Evolutionary conservation across 768 basidiomycete species (phyloP), one percentile per base, ranked within the genome.

Genomic region (Tulasnella sp.): DNA sequence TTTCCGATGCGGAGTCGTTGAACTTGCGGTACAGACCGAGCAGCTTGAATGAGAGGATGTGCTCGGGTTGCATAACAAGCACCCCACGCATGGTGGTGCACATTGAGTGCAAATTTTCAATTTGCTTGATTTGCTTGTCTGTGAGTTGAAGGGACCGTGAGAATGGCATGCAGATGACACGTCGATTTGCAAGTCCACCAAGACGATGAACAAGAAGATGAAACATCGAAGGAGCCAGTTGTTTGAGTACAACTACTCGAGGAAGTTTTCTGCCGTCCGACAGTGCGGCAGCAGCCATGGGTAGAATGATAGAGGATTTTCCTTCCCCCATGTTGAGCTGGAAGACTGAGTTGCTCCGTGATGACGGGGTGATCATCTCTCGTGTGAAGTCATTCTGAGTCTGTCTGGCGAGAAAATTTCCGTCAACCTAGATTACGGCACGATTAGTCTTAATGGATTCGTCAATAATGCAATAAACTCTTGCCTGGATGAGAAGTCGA

Each of bases 241-340:
- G 61, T 48, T 75, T 76, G 16, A 74, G 64, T 20, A 73, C 69
- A 4, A 78, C 62, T 32, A 78, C 67, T 9, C 76, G 69, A 34
- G 69, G 69, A 1, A 77, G 61, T 28, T 63, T 67, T 2, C 63
- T 13, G 0, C 71, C 67, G 55, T 77, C 63, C 0, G 76, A 70
- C 12, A 77, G 64, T 3, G 58, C 57, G 3, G 66, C 56, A 0
- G 64, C 62, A 1, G 67, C 60, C 25, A 76, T 61, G 0, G 76
- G 76, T 2, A 75, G 65, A 19, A 77, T 78, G 4, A 74, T 72
- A 3, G 68, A 65, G 9, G 72, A 69, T 54, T 77, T 76, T 1
- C 75, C 76, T 49, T 77, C 75, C 2, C 75, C 75, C 75, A 77
- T 78, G 43, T 77, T 75, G 12, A 77, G 67, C 33, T 77, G 75